Conservation (phyloP, 169 alveolate species). For the Plasmodium inui region DNA sequence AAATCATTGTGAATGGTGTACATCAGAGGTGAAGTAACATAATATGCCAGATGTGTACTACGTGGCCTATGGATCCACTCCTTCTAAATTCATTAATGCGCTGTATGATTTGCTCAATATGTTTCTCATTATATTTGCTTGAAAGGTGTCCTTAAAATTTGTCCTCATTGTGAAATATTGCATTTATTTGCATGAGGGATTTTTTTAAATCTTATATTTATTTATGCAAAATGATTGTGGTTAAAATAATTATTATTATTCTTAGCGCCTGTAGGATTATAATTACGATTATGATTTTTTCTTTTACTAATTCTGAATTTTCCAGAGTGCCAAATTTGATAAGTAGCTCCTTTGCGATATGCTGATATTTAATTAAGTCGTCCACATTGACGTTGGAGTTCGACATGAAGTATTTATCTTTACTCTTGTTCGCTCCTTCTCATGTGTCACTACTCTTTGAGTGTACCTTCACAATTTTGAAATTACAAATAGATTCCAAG, state of each 20-base stretch:
- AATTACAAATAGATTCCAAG: too few relatives aligned
- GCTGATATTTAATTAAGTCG: conserved; percentile 26
- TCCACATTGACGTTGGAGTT: too few relatives aligned
- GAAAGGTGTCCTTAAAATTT: background rate
- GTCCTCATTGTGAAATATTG: background rate
- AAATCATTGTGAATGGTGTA: background rate
- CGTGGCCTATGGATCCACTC: background rate
- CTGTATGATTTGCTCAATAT: background rate
- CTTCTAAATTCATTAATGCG: background rate
- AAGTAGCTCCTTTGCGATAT: conserved; percentile 1
- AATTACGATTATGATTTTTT: background rate
- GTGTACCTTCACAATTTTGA: too few relatives aligned
- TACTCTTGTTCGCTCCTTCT: too few relatives aligned
- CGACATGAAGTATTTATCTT: background rate
- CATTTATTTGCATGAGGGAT: background rate
- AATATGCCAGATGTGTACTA: background rate
- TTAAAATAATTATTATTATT: conserved; percentile 6
- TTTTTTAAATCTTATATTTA: conserved; percentile 1
- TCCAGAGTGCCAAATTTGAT: background rate
- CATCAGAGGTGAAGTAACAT: background rate
- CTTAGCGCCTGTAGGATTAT: conserved; percentile 6
- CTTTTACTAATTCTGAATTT: background rate
- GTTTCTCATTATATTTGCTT: background rate
- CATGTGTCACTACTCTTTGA: too few relatives aligned
- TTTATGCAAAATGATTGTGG: background rate